Conservation (phyloP, 2,329 filamentous ascomycete genomes). For the Penicillium sclerotiorum region DNA sequence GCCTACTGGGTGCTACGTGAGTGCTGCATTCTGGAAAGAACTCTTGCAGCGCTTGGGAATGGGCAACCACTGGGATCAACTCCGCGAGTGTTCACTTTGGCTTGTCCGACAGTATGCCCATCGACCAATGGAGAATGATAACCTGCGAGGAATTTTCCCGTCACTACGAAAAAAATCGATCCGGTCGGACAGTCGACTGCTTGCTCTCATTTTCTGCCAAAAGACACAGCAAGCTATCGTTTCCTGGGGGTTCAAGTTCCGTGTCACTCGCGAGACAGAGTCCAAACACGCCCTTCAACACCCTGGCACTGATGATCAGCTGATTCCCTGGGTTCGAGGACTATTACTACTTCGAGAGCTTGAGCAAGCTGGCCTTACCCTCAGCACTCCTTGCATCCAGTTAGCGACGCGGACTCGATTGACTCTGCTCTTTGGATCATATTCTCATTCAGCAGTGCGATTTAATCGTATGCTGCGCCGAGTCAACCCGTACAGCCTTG, state of each 20-base stretch:
- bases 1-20: constrained; percentile 46
- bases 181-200: constrained; percentile 25
- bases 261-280: constrained; percentile 26
- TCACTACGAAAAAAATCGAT: neutral
- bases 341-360: constrained; percentile 43
- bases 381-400: constrained; percentile 33
- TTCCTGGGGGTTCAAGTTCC: constrained; percentile 51
- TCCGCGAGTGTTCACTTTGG: constrained; percentile 56
- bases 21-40: constrained; percentile 57
- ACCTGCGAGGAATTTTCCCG: constrained; percentile 7
- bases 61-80: constrained; percentile 53
- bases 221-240: constrained; percentile 52
- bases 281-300: constrained; percentile 22
- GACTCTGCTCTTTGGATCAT: constrained; percentile 38
- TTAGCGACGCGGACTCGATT: constrained; percentile 41
- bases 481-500: constrained; percentile 37
- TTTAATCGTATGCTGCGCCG: constrained; percentile 40
- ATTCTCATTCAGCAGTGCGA: constrained; percentile 31
- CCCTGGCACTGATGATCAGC: constrained; percentile 20
- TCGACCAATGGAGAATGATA: constrained; percentile 11
- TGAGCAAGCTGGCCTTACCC: constrained; percentile 37
- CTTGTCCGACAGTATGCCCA: constrained; percentile 49
- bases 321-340: constrained; percentile 44
- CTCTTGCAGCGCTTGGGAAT: constrained; percentile 63
- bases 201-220: constrained; percentile 46